Percentiles rank a stretch among this genome's conserved stretches.
phyloP scores from a whole-genome alignment of 148 eudicot genomes.

The Cornus controversa region DNA sequence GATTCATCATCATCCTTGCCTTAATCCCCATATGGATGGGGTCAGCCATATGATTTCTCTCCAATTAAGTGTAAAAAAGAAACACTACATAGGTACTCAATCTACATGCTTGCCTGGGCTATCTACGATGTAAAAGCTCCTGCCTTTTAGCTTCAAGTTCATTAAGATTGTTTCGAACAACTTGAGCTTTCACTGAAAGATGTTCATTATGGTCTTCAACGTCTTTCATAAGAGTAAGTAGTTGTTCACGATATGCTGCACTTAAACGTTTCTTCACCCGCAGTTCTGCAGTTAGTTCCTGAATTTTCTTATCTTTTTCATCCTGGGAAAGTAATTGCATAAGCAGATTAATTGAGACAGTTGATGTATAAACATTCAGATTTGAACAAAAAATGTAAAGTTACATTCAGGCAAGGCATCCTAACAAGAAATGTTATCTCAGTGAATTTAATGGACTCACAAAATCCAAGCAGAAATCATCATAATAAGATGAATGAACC shows the following conservation, averaged over 20 bases:
- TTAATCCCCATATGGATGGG: no score
- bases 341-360: neutral
- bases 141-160: slow-evolving; percentile 38
- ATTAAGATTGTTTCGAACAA: slow-evolving; percentile 31
- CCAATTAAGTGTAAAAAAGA: neutral
- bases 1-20: no score
- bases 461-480: neutral
- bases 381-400: no score
- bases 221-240: slow-evolving; percentile 40
- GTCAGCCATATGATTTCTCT: no score
- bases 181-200: slow-evolving; percentile 36
- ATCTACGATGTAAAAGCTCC: slow-evolving; percentile 20
- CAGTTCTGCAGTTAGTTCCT: slow-evolving; percentile 50
- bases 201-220: slow-evolving; percentile 51
- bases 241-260: slow-evolving; percentile 50
- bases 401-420: neutral
- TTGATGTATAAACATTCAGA: neutral
- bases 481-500: neutral
- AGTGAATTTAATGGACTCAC: neutral
- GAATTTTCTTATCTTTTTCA: slow-evolving; percentile 57
- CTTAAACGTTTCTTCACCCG: slow-evolving; percentile 47
- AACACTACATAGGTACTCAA: slow-evolving; percentile 7
- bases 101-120: slow-evolving; percentile 5
- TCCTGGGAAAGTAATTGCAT: slow-evolving; percentile 31
- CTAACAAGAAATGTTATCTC: neutral